Evolutionary conservation across 2,329 filamentous ascomycete genomes (phyloP).

Genomic region (Penicillium hesseltinei): DNA sequence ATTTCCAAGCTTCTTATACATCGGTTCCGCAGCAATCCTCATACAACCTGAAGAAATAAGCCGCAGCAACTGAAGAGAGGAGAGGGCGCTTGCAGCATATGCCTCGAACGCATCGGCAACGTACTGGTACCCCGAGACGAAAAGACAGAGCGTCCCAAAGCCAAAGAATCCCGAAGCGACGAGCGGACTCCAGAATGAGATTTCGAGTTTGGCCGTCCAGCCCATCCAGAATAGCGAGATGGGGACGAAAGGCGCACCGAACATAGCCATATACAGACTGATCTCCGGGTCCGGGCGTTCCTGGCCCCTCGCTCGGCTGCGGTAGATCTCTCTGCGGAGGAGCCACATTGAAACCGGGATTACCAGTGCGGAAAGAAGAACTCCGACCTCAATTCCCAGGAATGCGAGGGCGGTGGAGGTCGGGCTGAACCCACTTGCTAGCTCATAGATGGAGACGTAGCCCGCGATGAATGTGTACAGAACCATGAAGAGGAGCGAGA

Average conservation of each 20-base stretch:
- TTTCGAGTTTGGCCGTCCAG: conserved; percentile 49
- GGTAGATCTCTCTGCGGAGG: conserved; percentile 44
- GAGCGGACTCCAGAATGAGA: conserved; percentile 52
- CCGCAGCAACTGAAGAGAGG: conserved; percentile 41
- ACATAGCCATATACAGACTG: conserved; percentile 54
- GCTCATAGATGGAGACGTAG: conserved; percentile 51
- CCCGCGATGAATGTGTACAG: conserved; percentile 42
- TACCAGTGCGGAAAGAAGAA: conserved; percentile 38
- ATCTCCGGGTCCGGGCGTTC: conserved; percentile 51
- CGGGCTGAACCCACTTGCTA: conserved; percentile 48
- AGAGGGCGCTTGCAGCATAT: conserved; percentile 50
- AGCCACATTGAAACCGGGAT: conserved; percentile 49
- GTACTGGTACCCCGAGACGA: conserved; percentile 54
- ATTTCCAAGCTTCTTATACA: conserved; percentile 42
- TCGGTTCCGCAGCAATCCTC: conserved; percentile 32
- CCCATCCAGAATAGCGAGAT: conserved; percentile 59
- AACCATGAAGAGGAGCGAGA: conserved; percentile 33
- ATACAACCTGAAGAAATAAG: conserved; percentile 41
- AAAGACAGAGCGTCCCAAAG: conserved; percentile 49
- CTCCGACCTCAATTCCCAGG: conserved; percentile 46
- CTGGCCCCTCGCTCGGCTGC: conserved; percentile 42
- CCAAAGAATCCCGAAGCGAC: conserved; percentile 53
- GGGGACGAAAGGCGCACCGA: conserved; percentile 51
- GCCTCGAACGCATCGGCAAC: conserved; percentile 57
- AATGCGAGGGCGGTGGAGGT: conserved; percentile 51